These are phyloP conservation scores for Fusarium dlaminii DNA, from an alignment of 2,329 filamentous ascomycete species.

Conservation along the genomic window DNA sequence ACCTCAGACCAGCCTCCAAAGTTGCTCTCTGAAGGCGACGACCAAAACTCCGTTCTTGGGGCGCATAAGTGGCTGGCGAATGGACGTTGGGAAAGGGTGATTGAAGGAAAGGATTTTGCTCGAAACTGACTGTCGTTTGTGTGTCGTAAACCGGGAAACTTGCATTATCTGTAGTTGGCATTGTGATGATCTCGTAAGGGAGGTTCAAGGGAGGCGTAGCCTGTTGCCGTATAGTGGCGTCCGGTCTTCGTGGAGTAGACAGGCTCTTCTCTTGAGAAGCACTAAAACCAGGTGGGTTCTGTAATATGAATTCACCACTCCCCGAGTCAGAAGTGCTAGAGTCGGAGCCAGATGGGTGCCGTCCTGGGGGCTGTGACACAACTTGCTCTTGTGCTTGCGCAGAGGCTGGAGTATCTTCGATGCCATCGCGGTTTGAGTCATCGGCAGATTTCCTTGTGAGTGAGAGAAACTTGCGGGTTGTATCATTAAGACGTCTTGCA, in stretches of 20 bases:
- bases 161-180: conserved; percentile 62
- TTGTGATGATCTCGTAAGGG: conserved; percentile 60
- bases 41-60: conserved; percentile 74
- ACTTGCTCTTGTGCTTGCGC: not conserved
- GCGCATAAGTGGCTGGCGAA: conserved; percentile 64
- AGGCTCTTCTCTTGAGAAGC: not conserved
- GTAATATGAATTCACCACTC: not conserved
- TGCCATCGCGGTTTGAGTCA: conserved; percentile 28
- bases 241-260: conserved; percentile 14
- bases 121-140: conserved; percentile 30
- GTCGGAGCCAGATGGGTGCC: conserved; percentile 1
- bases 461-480: conserved; percentile 66
- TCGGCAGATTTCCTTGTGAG: conserved; percentile 60
- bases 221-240: conserved; percentile 24
- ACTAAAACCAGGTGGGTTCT: not conserved
- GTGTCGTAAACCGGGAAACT: conserved; percentile 57
- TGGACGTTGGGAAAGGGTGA: conserved; percentile 51
- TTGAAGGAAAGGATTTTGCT: conserved; percentile 14
- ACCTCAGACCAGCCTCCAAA: conserved; percentile 68
- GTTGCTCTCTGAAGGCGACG: conserved; percentile 74
- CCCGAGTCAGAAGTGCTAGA: conserved; percentile 12
- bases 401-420: not conserved
- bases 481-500: conserved; percentile 63
- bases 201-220: conserved; percentile 29
- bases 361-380: not conserved